Conservation (phyloP, 1,139 yeast genomes). For the Blastobotrys petasosporus region DNA sequence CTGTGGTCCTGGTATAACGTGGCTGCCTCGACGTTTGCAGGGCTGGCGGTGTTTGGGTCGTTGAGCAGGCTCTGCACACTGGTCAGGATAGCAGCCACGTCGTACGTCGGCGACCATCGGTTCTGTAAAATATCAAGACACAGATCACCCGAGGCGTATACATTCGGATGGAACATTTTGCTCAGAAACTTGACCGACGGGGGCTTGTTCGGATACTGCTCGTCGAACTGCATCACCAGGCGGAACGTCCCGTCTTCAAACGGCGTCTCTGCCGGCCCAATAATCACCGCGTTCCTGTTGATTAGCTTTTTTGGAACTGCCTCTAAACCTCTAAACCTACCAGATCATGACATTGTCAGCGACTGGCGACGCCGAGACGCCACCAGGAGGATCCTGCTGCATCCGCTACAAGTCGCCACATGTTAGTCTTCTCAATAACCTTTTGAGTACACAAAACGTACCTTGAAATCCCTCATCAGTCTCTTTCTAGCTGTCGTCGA, state of each 20-base stretch:
- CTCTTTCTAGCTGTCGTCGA: conserved; percentile 98
- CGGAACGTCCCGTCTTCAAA: conserved; percentile 97
- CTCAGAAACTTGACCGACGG: conserved; percentile 86
- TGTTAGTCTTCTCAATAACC: too few relatives aligned
- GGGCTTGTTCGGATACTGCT: conserved; percentile 96
- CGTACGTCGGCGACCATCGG: conserved; percentile 98
- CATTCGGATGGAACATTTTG: conserved; percentile 98
- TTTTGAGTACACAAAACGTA: conserved; percentile 36
- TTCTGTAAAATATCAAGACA: conserved; percentile 94
- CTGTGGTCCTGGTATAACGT: conserved; percentile 91
- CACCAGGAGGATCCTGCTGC: conserved; percentile 98
- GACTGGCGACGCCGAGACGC: conserved; percentile 94
- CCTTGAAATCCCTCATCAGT: conserved; percentile 96
- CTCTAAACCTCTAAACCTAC: conserved; percentile 38
- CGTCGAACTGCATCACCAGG: conserved; percentile 81
- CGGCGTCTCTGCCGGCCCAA: conserved; percentile 97
- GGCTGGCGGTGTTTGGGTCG: conserved; percentile 94
- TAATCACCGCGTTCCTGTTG: conserved; percentile 96
- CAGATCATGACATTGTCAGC: conserved; percentile 97
- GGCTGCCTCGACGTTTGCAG: conserved; percentile 98
- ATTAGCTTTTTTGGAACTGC: conserved; percentile 96
- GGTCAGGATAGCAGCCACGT: conserved; percentile 93
- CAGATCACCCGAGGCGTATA: conserved; percentile 89
- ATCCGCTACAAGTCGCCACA: conserved; percentile 49
- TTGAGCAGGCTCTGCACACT: conserved; percentile 80